A percentile compares a stretch with the other conserved stretches of the same genome.
Conservation (phyloP, 2,329 filamentous ascomycete species). For the Pseudocercospora fuligena region DNA sequence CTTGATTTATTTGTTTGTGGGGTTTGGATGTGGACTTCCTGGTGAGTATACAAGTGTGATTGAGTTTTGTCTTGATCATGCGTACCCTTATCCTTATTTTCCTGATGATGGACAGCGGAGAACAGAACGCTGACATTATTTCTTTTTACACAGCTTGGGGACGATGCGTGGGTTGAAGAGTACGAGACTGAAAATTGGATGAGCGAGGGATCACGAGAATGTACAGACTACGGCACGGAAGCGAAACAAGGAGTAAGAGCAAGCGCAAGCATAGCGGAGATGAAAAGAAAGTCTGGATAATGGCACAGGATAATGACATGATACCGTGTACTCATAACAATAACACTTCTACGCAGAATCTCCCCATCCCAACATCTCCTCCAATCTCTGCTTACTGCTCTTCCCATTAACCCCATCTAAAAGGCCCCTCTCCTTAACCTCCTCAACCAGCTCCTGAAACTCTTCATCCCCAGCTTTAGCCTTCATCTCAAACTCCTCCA, state of each 20-base stretch:
- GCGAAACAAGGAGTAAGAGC: not conserved
- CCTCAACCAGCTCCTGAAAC: slow-evolving; percentile 40
- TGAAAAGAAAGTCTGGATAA: not conserved
- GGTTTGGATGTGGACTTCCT: slow-evolving; percentile 73
- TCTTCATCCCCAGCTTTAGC: slow-evolving; percentile 43
- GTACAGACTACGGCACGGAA: not conserved
- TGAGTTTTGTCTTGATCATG: slow-evolving; percentile 3
- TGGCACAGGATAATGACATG: not conserved
- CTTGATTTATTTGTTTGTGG: slow-evolving; percentile 71
- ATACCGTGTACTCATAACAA: slow-evolving; percentile 5
- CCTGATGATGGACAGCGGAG: slow-evolving; percentile 5
- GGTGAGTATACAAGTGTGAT: slow-evolving; percentile 45
- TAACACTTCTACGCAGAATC: slow-evolving; percentile 1
- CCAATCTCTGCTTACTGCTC: slow-evolving; percentile 10
- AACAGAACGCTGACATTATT: slow-evolving; percentile 6
- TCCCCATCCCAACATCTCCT: slow-evolving; percentile 12
- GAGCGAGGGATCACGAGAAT: not conserved
- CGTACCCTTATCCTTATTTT: not conserved
- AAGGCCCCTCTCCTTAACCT: slow-evolving; percentile 40
- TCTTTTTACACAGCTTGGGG: not conserved
- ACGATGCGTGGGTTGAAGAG: not conserved
- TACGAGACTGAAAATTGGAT: not conserved
- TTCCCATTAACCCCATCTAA: slow-evolving; percentile 26
- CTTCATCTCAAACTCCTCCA: slow-evolving; percentile 40
- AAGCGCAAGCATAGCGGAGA: not conserved